phyloP scores from a whole-genome alignment of 2,329 filamentous ascomycete species.

The Gnomoniopsis smithogilvyi region DNA sequence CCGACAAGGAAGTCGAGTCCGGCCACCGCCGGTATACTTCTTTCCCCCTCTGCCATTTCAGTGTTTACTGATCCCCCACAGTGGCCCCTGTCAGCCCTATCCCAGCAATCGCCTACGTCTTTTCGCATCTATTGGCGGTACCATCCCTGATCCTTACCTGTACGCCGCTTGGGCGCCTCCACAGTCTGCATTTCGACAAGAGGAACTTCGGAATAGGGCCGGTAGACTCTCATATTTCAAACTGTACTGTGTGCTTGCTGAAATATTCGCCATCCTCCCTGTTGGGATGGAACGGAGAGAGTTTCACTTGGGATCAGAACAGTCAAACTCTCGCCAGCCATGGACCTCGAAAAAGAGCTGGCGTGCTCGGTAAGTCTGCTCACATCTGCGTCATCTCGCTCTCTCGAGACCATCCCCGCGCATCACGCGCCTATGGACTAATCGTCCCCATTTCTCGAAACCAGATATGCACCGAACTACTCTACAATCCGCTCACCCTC shows the following conservation, averaged over 20 bases:
- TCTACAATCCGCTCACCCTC: slow-evolving; percentile 86
- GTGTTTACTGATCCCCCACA: not conserved
- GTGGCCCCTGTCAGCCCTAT: slow-evolving; percentile 19
- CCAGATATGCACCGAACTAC: slow-evolving; percentile 94
- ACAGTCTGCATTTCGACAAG: not conserved
- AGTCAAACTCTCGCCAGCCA: slow-evolving; percentile 43
- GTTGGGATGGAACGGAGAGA: slow-evolving; percentile 6
- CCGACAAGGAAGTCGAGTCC: not conserved
- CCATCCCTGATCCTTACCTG: slow-evolving; percentile 27
- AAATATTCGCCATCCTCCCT: slow-evolving; percentile 2
- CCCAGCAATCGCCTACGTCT: not conserved
- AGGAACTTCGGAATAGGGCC: not conserved
- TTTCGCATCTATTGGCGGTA: not conserved
- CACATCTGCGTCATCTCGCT: slow-evolving; percentile 2
- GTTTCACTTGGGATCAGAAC: slow-evolving; percentile 30
- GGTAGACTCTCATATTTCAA: not conserved
- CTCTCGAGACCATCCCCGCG: not conserved
- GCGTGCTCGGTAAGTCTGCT: slow-evolving; percentile 79
- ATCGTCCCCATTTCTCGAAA: slow-evolving; percentile 8
- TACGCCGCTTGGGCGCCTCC: not conserved
- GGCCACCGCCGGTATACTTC: not conserved
- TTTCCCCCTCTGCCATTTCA: not conserved
- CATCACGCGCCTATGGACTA: slow-evolving; percentile 10
- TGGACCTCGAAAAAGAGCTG: slow-evolving; percentile 89
- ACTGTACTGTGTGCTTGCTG: not conserved